Percentiles rank a stretch among this genome's conserved stretches.
Evolutionary conservation across 139 green algal genomes (phyloP).

Genomic region (Chlamydomonas incerta): DNA sequence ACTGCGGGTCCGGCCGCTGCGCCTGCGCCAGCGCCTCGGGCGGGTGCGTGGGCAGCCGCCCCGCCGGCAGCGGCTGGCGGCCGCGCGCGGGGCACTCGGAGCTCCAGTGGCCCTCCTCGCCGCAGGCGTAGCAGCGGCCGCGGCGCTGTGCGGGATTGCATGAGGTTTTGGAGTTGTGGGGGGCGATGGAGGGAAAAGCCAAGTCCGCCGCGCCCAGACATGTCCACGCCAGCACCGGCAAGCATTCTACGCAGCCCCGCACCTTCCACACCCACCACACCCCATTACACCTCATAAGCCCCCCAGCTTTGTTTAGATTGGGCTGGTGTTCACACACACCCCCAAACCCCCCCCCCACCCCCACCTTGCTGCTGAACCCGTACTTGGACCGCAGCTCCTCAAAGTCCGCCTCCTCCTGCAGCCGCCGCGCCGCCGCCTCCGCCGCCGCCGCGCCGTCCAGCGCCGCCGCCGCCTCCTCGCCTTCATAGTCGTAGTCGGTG

Average conservation of each 20-base stretch:
- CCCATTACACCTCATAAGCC: too few species aligned
- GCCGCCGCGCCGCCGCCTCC: constrained; percentile 7
- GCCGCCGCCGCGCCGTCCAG: constrained; percentile 8
- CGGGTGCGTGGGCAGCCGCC: neutral
- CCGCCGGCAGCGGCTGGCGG: neutral
- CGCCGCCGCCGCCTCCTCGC: neutral
- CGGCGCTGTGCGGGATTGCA: neutral
- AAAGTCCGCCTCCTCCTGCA: constrained; percentile 31
- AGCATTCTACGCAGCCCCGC: neutral
- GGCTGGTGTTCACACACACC: neutral
- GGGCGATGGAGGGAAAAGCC: too few species aligned
- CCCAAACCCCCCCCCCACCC: neutral
- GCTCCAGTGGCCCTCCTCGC: constrained; percentile 16
- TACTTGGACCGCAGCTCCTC: constrained; percentile 29
- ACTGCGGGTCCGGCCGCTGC: constrained; percentile 15
- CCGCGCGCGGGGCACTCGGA: constrained; percentile 12
- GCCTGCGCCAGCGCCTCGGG: neutral
- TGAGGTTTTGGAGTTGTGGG: too few species aligned
- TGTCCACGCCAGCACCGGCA: too few species aligned
- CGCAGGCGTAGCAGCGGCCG: constrained; percentile 33
- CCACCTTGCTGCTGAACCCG: constrained; percentile 36
- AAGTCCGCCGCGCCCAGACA: too few species aligned
- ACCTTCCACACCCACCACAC: neutral
- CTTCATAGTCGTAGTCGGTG: neutral
- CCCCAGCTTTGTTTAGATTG: too few species aligned